Evolutionary conservation across 2,329 filamentous ascomycete species (phyloP).

Genomic region (Trichoderma sp.): DNA sequence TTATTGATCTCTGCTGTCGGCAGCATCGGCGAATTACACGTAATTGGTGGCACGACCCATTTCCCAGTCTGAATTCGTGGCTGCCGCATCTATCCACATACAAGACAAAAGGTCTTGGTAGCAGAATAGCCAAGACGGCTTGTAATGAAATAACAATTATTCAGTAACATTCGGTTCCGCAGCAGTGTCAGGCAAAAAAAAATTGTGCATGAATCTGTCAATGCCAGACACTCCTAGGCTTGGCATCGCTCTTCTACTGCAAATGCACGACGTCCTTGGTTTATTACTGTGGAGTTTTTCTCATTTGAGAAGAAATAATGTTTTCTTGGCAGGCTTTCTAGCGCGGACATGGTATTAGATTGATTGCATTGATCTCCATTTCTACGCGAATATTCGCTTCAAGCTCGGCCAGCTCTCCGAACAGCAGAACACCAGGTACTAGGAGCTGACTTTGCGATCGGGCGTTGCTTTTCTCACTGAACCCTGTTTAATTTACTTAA

Average conservation of each 20-base stretch:
- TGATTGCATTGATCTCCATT: not conserved
- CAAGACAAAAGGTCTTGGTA: not conserved
- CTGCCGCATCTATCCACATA: not conserved
- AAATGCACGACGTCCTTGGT: not conserved
- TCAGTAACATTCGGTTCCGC: not conserved
- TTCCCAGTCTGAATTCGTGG: not conserved
- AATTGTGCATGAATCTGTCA: not conserved
- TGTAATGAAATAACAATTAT: conserved; percentile 3
- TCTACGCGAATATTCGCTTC: not conserved
- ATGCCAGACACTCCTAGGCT: conserved; percentile 6
- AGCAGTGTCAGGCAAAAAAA: not conserved
- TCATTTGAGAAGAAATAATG: not conserved
- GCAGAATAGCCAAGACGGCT: conserved; percentile 5
- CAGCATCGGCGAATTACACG: not conserved
- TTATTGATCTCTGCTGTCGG: not conserved
- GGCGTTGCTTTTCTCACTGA: not conserved
- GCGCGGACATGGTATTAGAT: not conserved
- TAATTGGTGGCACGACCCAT: not conserved
- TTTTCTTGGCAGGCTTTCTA: not conserved
- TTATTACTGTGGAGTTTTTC: not conserved
- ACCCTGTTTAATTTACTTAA: conserved; percentile 22
- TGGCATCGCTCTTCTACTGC: not conserved
- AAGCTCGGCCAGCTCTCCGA: not conserved
- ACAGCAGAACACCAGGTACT: not conserved
- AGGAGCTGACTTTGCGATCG: not conserved